Evolutionary conservation across 306 rosid species (phyloP), one percentile per base, ranked within the genome.

Genomic region (Potentilla sterilis): DNA sequence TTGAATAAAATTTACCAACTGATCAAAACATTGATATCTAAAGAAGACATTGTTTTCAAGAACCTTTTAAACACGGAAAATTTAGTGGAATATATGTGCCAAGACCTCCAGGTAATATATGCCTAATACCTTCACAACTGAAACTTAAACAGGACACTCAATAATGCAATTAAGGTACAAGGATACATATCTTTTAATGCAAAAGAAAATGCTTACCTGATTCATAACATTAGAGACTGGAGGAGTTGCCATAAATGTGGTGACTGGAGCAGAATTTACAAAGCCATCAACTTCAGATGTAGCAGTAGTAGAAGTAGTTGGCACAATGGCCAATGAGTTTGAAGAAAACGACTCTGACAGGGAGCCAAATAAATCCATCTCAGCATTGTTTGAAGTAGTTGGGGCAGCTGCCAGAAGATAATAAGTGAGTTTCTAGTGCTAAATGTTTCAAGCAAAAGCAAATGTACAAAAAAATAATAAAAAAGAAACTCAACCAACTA

Each of bases 331-430:
- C 87, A 92, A 78, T 19, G 88, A 70, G 78, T 91, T 85, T 76
- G 93, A 82, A 63, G 91, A 77, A 83, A 89, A 87, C 6, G 96
- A 82, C 19, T 92, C 96, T n/a, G 93, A 81, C 54, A 96, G 87
- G 37, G 96, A 88, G 52, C 93, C 94, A 6, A 96, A 89, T 73
- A 96, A 85, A 86, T 92, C 96, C 74, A 88, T 76, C 86, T 96
- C 97, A 21, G 75, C 83, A 83, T 63, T 89, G 72, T 80, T 85
- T 42, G 97, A 62, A 78, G 86, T 40, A 70, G 72, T 73, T 32
- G 88, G 89, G 75, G 86, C 81, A 82, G 83, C 98, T 88, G 93
- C 74, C 69, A 83, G 76, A 73, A 77, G 55, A 81, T 67, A 40
- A 58, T 40, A 22, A 69, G 75, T 79, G 81, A 86, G 83, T 44